Evolutionary conservation across 306 rosid species (phyloP).

Genomic region (Lathyrus tuberosus): DNA sequence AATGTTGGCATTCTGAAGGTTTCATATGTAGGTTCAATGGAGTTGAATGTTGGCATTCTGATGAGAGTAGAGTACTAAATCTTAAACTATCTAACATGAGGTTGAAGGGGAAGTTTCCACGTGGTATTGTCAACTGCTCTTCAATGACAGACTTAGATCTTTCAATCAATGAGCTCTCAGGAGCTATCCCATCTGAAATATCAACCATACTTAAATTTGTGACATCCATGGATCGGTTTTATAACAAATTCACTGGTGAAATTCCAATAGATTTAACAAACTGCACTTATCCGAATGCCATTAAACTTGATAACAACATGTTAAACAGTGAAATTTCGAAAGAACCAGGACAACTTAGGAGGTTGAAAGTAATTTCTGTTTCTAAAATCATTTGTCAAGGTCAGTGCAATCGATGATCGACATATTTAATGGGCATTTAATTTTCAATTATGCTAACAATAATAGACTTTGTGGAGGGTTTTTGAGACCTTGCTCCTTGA

Average conservation of each 20-base stretch:
- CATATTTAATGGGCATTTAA: too few species aligned
- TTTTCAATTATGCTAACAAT: background rate
- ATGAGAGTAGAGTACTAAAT: constrained; percentile 14
- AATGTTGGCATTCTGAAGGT: constrained; percentile 36
- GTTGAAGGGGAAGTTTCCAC: constrained; percentile 40
- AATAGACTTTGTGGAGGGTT: constrained; percentile 25
- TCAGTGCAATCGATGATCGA: too few species aligned
- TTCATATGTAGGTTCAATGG: background rate
- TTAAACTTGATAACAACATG: constrained; percentile 22
- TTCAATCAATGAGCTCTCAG: constrained; percentile 5
- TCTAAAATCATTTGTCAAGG: too few species aligned
- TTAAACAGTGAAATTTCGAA: constrained; percentile 36
- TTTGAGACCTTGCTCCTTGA: constrained; percentile 13
- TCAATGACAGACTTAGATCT: constrained; percentile 15
- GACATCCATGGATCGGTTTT: constrained; percentile 10
- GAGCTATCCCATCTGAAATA: constrained; percentile 40
- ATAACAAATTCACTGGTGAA: constrained; percentile 27
- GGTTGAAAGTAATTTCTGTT: background rate
- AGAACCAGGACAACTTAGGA: background rate
- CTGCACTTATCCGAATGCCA: background rate
- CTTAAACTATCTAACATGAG: constrained; percentile 11
- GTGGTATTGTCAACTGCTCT: background rate
- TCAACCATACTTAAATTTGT: background rate
- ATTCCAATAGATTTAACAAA: constrained; percentile 14
- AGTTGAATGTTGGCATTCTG: constrained; percentile 34